Evolutionary conservation across 768 basidiomycete species (phyloP).

Genomic region (Trametes meyenii): DNA sequence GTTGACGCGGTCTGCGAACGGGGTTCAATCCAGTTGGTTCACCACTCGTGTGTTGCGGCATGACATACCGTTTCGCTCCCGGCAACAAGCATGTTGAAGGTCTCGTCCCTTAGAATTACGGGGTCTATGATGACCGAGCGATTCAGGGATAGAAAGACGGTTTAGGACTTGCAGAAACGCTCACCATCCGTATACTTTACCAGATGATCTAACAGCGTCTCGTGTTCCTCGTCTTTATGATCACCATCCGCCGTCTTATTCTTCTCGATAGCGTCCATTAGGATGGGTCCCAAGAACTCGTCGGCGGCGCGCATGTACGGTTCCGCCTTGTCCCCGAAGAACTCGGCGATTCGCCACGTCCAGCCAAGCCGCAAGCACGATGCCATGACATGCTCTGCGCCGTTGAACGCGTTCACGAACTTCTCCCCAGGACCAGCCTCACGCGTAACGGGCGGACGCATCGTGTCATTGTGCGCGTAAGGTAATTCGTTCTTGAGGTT

Average conservation of each 20-base stretch:
- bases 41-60: no score
- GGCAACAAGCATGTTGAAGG: constrained; percentile 39
- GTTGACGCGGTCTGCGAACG: constrained; percentile 35
- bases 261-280: constrained; percentile 34
- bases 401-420: constrained; percentile 34
- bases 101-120: constrained; percentile 36
- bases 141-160: not conserved
- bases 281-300: constrained; percentile 42
- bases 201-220: constrained; percentile 46
- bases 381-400: constrained; percentile 36
- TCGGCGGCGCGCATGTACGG: constrained; percentile 43
- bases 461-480: constrained; percentile 4
- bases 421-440: constrained; percentile 11
- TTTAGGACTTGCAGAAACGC: not conserved
- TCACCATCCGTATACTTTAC: constrained; percentile 42
- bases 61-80: constrained; percentile 37
- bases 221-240: constrained; percentile 31
- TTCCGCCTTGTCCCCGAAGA: constrained; percentile 37
- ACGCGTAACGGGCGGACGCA: not conserved
- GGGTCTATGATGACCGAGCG: constrained; percentile 28
- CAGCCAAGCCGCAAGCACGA: constrained; percentile 36
- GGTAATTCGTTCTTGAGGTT: constrained; percentile 34
- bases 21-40: not conserved
- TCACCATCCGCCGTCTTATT: constrained; percentile 1
- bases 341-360: constrained; percentile 45